These are phyloP conservation scores for Allium cepa DNA, from an alignment of 106 monocot species.

Conservation along the genomic window DNA sequence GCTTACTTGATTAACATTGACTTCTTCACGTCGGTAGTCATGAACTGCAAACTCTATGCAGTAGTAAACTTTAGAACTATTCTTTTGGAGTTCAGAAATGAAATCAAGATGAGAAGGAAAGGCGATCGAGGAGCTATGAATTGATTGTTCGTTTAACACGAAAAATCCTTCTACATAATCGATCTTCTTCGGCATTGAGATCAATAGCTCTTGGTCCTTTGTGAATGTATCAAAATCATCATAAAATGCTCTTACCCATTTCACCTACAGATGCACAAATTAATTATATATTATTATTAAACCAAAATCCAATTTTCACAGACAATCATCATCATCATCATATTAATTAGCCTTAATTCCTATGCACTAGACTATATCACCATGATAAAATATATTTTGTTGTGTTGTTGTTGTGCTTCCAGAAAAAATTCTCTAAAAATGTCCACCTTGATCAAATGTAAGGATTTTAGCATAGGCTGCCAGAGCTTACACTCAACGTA, in stretches of 20 bases:
- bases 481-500: too few relatives aligned
- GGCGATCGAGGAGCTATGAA: constrained; percentile 38
- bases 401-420: too few relatives aligned
- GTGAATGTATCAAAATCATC: constrained; percentile 39
- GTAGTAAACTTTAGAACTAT: constrained; percentile 29
- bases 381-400: too few relatives aligned
- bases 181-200: constrained; percentile 40
- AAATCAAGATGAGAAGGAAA: constrained; percentile 40
- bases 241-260: constrained; percentile 43
- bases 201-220: constrained; percentile 41
- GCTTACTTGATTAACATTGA: constrained; percentile 19
- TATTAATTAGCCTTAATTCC: too few relatives aligned
- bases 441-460: too few relatives aligned
- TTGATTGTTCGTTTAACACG: constrained; percentile 40
- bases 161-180: constrained; percentile 66
- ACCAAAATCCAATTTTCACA: too few relatives aligned
- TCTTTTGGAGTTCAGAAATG: constrained; percentile 15
- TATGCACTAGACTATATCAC: too few relatives aligned
- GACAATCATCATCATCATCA: too few relatives aligned
- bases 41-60: constrained; percentile 57
- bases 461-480: too few relatives aligned
- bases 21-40: constrained; percentile 12
- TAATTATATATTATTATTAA: too few relatives aligned
- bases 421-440: too few relatives aligned
- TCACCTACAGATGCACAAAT: constrained; percentile 13